Base-by-base conservation (phyloP, 2,329 filamentous ascomycete species). In the Apiospora marii region DNA sequence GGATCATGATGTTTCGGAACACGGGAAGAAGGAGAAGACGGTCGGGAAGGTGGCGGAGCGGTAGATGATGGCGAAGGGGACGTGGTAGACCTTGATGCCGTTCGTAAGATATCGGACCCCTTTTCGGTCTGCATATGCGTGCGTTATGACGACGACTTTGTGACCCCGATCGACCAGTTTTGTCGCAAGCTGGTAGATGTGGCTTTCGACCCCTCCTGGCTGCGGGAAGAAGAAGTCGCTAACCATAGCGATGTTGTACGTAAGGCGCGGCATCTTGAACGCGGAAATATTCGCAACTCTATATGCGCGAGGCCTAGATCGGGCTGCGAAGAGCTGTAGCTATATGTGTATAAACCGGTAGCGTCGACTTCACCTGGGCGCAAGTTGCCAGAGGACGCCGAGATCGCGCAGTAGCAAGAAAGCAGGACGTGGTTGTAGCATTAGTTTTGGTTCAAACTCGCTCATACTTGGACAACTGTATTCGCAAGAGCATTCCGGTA, bases 181-280 rank as follows among this genome's bases (percentile, higher is more conserved):
- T 72, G 93, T 94, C 44, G 96, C 96, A 53, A 99, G 88, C 83
- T 99, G 96, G 85, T 99, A 99, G 78, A 99, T 98, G 84, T 99
- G 96, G 83, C 94, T 97, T 85, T 99, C 96, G 76, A 99, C 91
- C 78, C 96, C 96, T 80, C 96, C 95, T 70, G 96, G 96, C 80
- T 98, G 96, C 19, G 96, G 96, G 81, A 97, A 99, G 91, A 99
- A 99, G 89, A 97, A 98, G 87, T 99, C 96, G 89, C 96, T 95
- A 82, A 98, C 94, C 96, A 99, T 99, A 75, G 90, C 91, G 84
- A 92, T 92, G 80, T 91, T 92, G 83, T 92, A 92, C 44, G 88
- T 89, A 75, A 86, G 86, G 77, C 85, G 87, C 77, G 86, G 83
- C 84, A 88, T 89, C 71, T 77, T 83, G 82, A 78, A 6, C 4